Conservation (phyloP, 2,329 filamentous ascomycete species). For the Aspergillus sp. region DNA sequence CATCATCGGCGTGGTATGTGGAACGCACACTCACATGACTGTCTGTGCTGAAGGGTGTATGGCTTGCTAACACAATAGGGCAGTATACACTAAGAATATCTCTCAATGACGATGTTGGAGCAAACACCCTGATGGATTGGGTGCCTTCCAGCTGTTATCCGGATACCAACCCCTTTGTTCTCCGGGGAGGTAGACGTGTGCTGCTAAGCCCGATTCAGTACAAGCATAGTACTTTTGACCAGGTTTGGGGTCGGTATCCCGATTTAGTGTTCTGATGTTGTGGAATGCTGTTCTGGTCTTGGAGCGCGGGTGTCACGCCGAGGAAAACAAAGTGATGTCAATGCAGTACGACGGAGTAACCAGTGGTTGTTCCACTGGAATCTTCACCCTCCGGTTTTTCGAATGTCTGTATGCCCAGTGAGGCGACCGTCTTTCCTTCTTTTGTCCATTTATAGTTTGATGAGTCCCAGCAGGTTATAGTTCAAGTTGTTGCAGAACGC, state of each 20-base stretch:
- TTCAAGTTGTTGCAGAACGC: background rate
- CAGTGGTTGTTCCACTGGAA: constrained; percentile 6
- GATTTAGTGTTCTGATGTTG: constrained; percentile 9
- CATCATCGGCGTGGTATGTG: constrained; percentile 21
- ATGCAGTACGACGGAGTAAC: constrained; percentile 8
- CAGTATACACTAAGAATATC: background rate
- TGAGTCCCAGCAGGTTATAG: constrained; percentile 4
- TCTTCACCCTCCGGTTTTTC: constrained; percentile 11
- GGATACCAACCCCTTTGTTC: constrained; percentile 2
- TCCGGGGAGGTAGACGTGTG: background rate
- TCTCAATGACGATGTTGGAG: background rate
- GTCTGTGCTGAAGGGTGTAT: background rate
- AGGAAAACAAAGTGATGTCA: constrained; percentile 23
- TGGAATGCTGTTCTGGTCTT: constrained; percentile 20
- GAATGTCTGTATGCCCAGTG: constrained; percentile 15
- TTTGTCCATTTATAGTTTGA: background rate
- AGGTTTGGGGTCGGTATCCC: background rate
- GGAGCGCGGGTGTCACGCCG: constrained; percentile 19
- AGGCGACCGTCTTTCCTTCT: background rate
- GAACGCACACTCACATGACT: constrained; percentile 4
- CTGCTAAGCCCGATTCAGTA: background rate
- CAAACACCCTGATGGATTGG: background rate
- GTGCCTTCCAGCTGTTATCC: background rate
- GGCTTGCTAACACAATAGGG: background rate
- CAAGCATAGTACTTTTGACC: background rate